Percentiles rank a stretch among this genome's conserved stretches.
Conservation (phyloP, 108 stramenopile genomes). For the Cyclotella distinguenda region DNA sequence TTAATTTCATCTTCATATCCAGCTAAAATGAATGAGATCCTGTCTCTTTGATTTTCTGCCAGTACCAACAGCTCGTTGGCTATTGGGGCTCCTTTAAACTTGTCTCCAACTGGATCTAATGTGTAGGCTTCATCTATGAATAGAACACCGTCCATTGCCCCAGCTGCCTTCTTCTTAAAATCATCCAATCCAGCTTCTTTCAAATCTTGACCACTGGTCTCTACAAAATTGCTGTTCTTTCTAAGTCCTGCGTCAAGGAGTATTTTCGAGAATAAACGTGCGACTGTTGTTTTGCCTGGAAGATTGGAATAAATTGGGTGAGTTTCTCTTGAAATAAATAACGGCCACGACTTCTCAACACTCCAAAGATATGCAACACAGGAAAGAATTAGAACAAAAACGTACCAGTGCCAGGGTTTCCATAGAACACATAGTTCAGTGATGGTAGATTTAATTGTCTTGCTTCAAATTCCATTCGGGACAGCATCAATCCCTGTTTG, state of each 20-base stretch:
- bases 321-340: too few relatives aligned
- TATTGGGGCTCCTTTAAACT: slow-evolving; percentile 41
- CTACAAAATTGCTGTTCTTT: slow-evolving; percentile 22
- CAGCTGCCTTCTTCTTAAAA: slow-evolving; percentile 22
- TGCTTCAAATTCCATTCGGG: slow-evolving; percentile 25
- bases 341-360: too few relatives aligned
- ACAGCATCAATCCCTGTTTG: slow-evolving; percentile 25
- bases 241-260: slow-evolving; percentile 35
- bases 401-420: slow-evolving; percentile 10
- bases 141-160: slow-evolving; percentile 27
- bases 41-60: slow-evolving; percentile 39
- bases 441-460: slow-evolving; percentile 27
- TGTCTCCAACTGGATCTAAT: slow-evolving; percentile 40
- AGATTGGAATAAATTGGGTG: neutral
- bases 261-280: slow-evolving; percentile 37
- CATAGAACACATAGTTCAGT: slow-evolving; percentile 43
- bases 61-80: slow-evolving; percentile 41
- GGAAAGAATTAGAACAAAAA: neutral
- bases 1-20: slow-evolving; percentile 53
- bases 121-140: slow-evolving; percentile 39
- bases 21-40: slow-evolving; percentile 48
- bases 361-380: too few relatives aligned
- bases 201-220: slow-evolving; percentile 27
- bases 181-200: slow-evolving; percentile 42
- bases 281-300: slow-evolving; percentile 23